These are phyloP conservation scores for Diaporthe ilicicola DNA, from an alignment of 2,329 filamentous ascomycete genomes.

Conservation along the genomic window DNA sequence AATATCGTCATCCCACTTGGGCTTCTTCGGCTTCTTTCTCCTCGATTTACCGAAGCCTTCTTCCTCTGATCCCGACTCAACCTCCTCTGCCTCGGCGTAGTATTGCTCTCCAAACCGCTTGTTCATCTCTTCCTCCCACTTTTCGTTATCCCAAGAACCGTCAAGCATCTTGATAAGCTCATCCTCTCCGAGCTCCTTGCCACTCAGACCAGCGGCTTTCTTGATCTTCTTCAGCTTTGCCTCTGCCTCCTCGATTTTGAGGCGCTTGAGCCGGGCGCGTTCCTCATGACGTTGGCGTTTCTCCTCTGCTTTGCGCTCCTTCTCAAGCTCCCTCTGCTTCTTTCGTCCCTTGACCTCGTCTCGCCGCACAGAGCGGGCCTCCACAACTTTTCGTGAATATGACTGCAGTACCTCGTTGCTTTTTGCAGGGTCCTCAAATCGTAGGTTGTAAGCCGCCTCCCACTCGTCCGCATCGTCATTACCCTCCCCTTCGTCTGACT, in stretches of 20 bases:
- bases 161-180: conserved; percentile 89
- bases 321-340: conserved; percentile 80
- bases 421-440: conserved; percentile 91
- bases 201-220: conserved; percentile 82
- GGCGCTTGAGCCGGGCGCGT: conserved; percentile 81
- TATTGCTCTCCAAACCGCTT: conserved; percentile 90
- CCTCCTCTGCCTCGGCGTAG: conserved; percentile 76
- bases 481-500: conserved; percentile 91
- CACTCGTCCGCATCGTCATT: conserved; percentile 83
- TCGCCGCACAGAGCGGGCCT: conserved; percentile 83
- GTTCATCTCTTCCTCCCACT: conserved; percentile 92
- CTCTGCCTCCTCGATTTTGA: conserved; percentile 92
- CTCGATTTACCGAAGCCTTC: conserved; percentile 63
- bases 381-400: conserved; percentile 86
- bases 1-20: conserved; percentile 95
- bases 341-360: conserved; percentile 82
- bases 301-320: conserved; percentile 79
- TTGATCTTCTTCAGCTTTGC: conserved; percentile 88
- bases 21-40: conserved; percentile 77
- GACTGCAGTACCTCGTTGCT: conserved; percentile 88
- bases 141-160: conserved; percentile 85
- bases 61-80: conserved; percentile 69
- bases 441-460: conserved; percentile 93
- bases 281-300: conserved; percentile 81
- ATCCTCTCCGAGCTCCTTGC: conserved; percentile 72